These are phyloP conservation scores for Penicillium malachiteum DNA, from an alignment of 495 filamentous ascomycete genomes.

Conservation along the genomic window DNA sequence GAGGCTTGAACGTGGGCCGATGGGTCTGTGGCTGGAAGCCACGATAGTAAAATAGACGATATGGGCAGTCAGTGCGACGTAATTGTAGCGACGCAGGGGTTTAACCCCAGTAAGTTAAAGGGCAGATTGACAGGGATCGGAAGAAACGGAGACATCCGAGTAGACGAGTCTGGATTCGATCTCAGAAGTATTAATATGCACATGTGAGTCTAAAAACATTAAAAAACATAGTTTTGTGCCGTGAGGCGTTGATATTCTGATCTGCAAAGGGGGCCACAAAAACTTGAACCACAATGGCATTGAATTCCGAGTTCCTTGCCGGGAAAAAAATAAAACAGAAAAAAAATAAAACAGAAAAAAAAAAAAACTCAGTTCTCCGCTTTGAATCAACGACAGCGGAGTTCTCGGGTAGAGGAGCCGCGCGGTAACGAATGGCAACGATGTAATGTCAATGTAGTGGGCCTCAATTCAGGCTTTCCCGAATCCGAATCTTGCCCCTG, in stretches of 20 bases:
- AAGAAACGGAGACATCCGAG: too few species aligned
- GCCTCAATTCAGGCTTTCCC: neutral
- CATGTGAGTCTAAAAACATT: too few species aligned
- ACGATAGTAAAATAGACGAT: neutral
- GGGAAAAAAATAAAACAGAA: neutral
- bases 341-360: slow-evolving; percentile 5
- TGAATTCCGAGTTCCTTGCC: too few species aligned
- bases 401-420: slow-evolving; percentile 23
- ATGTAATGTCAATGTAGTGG: neutral
- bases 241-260: too few species aligned
- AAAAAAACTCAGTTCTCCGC: slow-evolving; percentile 22
- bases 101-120: neutral
- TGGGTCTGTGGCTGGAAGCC: slow-evolving; percentile 10
- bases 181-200: too few species aligned
- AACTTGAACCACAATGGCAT: too few species aligned
- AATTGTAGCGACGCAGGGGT: neutral
- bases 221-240: too few species aligned
- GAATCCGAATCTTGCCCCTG: slow-evolving; percentile 6
- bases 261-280: too few species aligned
- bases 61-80: neutral
- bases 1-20: slow-evolving; percentile 3
- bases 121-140: too few species aligned
- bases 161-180: too few species aligned
- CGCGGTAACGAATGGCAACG: slow-evolving; percentile 21
- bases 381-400: slow-evolving; percentile 16